Evolutionary conservation across 306 rosid species (phyloP), one percentile per base, ranked within the genome.

Genomic region (Nissolia schottii): DNA sequence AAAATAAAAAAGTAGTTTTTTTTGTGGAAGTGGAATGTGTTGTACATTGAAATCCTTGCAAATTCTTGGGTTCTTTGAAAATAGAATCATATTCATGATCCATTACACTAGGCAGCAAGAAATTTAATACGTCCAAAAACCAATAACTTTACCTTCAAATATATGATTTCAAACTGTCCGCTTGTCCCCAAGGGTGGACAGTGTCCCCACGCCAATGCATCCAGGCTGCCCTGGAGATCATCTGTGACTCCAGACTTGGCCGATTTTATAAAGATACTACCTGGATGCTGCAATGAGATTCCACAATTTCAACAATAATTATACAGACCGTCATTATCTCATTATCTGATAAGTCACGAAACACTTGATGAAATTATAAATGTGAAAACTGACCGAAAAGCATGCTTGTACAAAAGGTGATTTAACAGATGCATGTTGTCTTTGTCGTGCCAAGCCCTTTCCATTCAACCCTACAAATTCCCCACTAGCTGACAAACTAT

Each of bases 391-490:
- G 54, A 94, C 97, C 27, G 99, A 86, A 77, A 94, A 94, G 87
- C 97, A 89, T 11, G 96, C 97, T 84, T 89, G 99, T 83, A 90
- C 85, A 55, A 94, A 91, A 71, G 99, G 97, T 20, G 99, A 78
- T 57, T 85, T 71, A 60, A 83, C 83, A 31, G 85, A 82, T 57
- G 97, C 87, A 70, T 86, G 87, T 37, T 82, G 84, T 72, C 84
- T 81, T 74, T 94, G 97, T 3, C 18, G 83, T 41, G 93, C 58
- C 67, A 88, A 62, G 83, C 99, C 99, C 75, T 87, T 94, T 12
- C 88, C 82, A 79, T 87, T 91, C 77, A 94, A 81, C 37, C 89
- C 92, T 51, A 91, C 97, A 88, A 94, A 94, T 77, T 88, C 90
- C 78, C 99, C 97, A 0, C 93, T 85, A 45, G 83, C 79, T 38